Evolutionary conservation across 176 grass and related monocot genomes (phyloP), one percentile per base, ranked within the genome.

Genomic region (barley (Hordeum vulgare)): DNA sequence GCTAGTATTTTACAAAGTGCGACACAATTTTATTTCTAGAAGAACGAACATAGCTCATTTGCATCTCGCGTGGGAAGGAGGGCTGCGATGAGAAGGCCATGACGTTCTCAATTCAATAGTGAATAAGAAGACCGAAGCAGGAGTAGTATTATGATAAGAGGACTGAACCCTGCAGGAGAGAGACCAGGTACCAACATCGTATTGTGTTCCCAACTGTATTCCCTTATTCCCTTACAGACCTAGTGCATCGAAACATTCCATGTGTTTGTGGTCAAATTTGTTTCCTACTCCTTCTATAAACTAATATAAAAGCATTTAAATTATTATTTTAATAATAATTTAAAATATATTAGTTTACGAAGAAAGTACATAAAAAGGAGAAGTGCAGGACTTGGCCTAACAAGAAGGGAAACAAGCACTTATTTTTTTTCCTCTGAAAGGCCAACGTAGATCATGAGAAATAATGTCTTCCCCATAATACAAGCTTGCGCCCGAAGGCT

Each of bases 401-500:
- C 51, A 60, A 26, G 64, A 53, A 14, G 15, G 9, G 8, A 61
- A 61, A 25, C 3, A 20, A 8, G 17, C 4, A 15, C 71, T 25
- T 37, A 12, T 74, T 67, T 26, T 39, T 1, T 8, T 9, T 8
- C 1, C 37, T 33, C 37, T 4, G 28, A 62, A 69, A 69, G 49
- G 62, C 31, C 61, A 53, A 54, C 71, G 53, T 18, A 54, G 71
- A 71, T 68, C 76, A 37, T 28, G 21, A 68, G 62, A 18, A 11
- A 33, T 18, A 31, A 66, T n/a, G 3, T 17, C 33, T 37, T 66
- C 68, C 15, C 23, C 53, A 75, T 39, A 47, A 9, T 64, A 24
- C 10, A 84, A 67, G 59, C 45, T 78, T 92, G 85, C 77, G 80
- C 45, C 64, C 62, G 77, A 87, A 89, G 84, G 65, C 45, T 81